Conservation (phyloP, 2,329 filamentous ascomycete genomes). For the Venturia effusa region DNA sequence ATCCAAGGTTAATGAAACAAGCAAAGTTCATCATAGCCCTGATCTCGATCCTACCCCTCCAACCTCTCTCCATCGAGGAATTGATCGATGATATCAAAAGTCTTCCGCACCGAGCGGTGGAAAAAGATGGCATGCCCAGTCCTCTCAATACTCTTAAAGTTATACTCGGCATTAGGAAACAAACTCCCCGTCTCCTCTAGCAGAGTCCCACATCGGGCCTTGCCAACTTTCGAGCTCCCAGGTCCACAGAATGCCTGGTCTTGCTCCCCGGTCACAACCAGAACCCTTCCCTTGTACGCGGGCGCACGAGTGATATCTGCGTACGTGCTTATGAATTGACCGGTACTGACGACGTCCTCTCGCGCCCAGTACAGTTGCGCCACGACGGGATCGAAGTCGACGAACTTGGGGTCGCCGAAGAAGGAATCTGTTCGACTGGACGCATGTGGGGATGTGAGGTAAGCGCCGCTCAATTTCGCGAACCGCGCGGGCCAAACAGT, state of each 20-base stretch:
- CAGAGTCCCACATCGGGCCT: neutral
- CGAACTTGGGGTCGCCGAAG: neutral
- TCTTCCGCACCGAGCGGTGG: neutral
- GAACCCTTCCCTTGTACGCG: neutral
- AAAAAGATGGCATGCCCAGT: neutral
- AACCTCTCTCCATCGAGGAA: neutral
- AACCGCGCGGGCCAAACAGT: neutral
- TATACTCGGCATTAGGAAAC: neutral
- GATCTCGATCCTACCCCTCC: too few relatives aligned
- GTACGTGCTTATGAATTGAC: neutral
- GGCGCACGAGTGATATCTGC: neutral
- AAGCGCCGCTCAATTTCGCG: neutral
- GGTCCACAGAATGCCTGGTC: neutral
- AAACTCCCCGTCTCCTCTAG: neutral
- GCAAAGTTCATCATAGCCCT: too few relatives aligned
- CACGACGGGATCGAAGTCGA: neutral
- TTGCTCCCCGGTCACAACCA: neutral
- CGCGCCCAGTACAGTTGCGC: neutral
- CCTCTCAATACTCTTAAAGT: neutral
- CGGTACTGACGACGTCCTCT: neutral
- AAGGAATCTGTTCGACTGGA: neutral
- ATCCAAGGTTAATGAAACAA: too few relatives aligned
- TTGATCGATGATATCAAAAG: neutral
- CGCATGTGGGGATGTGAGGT: neutral
- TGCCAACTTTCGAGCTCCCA: neutral